Evolutionary conservation across 805 yeast genomes (phyloP).

Genomic region (Candida dajiaensis): DNA sequence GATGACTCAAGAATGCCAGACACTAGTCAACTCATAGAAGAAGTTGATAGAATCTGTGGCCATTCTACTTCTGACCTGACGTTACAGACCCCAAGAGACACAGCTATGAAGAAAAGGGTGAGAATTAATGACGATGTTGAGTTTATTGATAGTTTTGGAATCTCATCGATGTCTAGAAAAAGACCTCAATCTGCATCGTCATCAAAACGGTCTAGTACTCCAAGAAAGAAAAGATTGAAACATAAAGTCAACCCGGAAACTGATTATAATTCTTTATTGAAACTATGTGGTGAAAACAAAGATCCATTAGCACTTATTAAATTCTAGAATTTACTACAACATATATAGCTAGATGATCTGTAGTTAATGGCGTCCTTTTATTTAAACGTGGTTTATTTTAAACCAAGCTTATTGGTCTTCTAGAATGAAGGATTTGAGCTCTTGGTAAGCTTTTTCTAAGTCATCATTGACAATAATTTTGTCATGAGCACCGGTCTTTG

Average conservation of each 20-base stretch:
- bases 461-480: constrained; percentile 84
- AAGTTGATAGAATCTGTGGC: neutral
- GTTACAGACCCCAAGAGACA: neutral
- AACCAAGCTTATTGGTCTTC: constrained; percentile 23
- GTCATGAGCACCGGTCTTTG: constrained; percentile 91
- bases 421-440: constrained; percentile 74
- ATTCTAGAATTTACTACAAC: neutral
- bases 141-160: constrained; percentile 1
- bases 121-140: constrained; percentile 16
- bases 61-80: neutral
- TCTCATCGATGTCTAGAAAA: neutral
- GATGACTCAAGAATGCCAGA: neutral
- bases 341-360: neutral
- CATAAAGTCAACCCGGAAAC: constrained; percentile 2
- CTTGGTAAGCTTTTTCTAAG: constrained; percentile 78
- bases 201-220: neutral
- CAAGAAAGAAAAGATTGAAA: constrained; percentile 2
- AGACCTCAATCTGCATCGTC: neutral
- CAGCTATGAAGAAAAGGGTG: constrained; percentile 8
- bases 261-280: constrained; percentile 5
- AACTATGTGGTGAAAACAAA: constrained; percentile 10
- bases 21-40: neutral
- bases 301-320: constrained; percentile 17
- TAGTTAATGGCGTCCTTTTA: neutral
- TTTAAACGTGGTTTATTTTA: neutral